A percentile compares a stretch with the other conserved stretches of the same genome.
phyloP scores from a whole-genome alignment of 768 basidiomycete species.

The Lentinula sp. region DNA sequence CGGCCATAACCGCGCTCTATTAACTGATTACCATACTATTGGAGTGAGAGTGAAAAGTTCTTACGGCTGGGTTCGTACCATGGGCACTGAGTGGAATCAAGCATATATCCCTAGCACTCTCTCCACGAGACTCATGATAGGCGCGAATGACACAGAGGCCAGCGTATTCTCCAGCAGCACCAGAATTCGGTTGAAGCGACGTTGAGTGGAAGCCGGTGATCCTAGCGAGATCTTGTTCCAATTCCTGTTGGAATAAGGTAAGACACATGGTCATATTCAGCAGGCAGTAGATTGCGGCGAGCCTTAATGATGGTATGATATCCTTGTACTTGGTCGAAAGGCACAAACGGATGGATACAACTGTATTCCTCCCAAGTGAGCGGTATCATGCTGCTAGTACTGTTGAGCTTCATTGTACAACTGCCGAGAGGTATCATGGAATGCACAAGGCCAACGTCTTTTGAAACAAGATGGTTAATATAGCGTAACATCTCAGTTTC shows the following conservation, averaged over 20 bases:
- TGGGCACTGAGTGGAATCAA: conserved; percentile 95
- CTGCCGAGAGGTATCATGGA: conserved; percentile 95
- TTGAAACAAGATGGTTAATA: conserved; percentile 87
- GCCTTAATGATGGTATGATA: conserved; percentile 81
- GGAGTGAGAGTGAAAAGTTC: background rate
- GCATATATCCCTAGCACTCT: conserved; percentile 84
- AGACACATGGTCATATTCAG: background rate
- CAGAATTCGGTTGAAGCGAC: conserved; percentile 98
- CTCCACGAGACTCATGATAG: conserved; percentile 86
- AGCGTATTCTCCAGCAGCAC: conserved; percentile 95
- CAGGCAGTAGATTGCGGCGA: conserved; percentile 4
- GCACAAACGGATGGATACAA: conserved; percentile 88
- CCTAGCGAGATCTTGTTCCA: conserved; percentile 84
- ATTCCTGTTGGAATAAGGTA: conserved; percentile 47
- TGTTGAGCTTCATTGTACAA: conserved; percentile 98
- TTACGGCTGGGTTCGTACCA: conserved; percentile 95
- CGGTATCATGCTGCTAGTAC: conserved; percentile 96
- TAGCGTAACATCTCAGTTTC: conserved; percentile 99
- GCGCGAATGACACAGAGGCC: conserved; percentile 93
- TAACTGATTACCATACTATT: background rate
- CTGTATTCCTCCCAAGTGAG: conserved; percentile 93
- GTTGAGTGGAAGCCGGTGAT: conserved; percentile 97
- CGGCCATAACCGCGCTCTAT: conserved; percentile 95
- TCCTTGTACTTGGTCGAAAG: conserved; percentile 82
- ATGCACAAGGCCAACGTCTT: conserved; percentile 93